Evolutionary conservation across 305 asterid genomes (phyloP).

Genomic region (Fraxinus sp.): DNA sequence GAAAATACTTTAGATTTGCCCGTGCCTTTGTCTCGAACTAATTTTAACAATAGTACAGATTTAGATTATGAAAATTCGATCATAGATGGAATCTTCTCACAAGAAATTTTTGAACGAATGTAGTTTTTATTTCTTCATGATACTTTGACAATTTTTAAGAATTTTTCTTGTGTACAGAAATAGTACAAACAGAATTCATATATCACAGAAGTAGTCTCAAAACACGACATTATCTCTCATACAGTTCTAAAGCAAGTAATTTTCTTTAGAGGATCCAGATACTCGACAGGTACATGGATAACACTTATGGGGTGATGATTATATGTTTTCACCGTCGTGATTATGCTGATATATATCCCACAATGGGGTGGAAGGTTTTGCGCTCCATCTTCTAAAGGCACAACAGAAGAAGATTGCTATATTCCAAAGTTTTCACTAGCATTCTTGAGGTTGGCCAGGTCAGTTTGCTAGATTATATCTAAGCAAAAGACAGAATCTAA

Average conservation of each 20-base stretch:
- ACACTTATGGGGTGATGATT: constrained; percentile 74
- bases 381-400: constrained; percentile 49
- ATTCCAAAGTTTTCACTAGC: not conserved
- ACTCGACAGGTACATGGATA: constrained; percentile 64
- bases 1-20: constrained; percentile 89
- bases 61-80: not conserved
- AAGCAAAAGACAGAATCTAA: not conserved
- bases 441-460: not conserved
- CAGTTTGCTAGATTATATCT: not conserved
- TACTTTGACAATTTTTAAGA: not conserved
- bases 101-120: not conserved
- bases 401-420: constrained; percentile 75
- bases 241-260: constrained; percentile 64
- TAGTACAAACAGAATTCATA: not conserved
- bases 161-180: not conserved
- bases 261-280: constrained; percentile 69
- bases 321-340: constrained; percentile 52
- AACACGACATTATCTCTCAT: not conserved
- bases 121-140: not conserved
- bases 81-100: not conserved
- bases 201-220: not conserved
- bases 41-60: constrained; percentile 31
- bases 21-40: constrained; percentile 73
- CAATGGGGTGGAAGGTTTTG: constrained; percentile 84
- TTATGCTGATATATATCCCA: constrained; percentile 61